Base-by-base conservation (phyloP, 2,329 filamentous ascomycete species). In the Colletotrichum graminicola region DNA sequence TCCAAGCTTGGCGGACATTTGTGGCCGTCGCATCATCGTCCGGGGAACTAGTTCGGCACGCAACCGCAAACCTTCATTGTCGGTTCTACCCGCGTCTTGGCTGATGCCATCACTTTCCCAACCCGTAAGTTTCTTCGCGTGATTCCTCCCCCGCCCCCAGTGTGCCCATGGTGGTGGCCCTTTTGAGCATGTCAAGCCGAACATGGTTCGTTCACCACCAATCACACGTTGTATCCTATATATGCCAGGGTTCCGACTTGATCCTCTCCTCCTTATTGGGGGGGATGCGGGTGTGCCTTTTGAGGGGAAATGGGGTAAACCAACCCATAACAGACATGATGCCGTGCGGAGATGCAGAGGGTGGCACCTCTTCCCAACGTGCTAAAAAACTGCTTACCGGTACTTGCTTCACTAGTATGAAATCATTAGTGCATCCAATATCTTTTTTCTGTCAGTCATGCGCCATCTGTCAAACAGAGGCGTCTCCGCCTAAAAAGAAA, bases 81-180 rank as follows among this genome's bases (percentile, higher is more conserved):
- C 55, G 57, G 57, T 26, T 43, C 29, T 47, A 8, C 39, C n/a
- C 41, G 10, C 23, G 39, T 41, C 68, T 68, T 71, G 69, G 65
- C 69, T 71, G 69, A 64, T 63, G 45, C 65, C 54, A 63, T 47
- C 59, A 41, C 29, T 52, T 21, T 59, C 45, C 21, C 49, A 71
- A 49, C 39, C 59, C 36, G 52, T 21, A 59, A 68, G 26, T 23
- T 49, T 36, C 43, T 2, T 43, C 43, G 56, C 41, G 32, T 23
- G 39, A n/a, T 60, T 60, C 52, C 49, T 56, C 29, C 47, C 43
- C n/a, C 34, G 41, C 62, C 29, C 47, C n/a, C 34, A 21, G 12
- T 12, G 21, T n/a, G 6, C 16, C 59, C 54, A 26, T 41, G 29
- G 52, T 41, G 29, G 52, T 16, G 52, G 65, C 43, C 54, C 45